Evolutionary conservation across 140 eudicot genomes (phyloP).

Genomic region (Ambrosia hybrid): DNA sequence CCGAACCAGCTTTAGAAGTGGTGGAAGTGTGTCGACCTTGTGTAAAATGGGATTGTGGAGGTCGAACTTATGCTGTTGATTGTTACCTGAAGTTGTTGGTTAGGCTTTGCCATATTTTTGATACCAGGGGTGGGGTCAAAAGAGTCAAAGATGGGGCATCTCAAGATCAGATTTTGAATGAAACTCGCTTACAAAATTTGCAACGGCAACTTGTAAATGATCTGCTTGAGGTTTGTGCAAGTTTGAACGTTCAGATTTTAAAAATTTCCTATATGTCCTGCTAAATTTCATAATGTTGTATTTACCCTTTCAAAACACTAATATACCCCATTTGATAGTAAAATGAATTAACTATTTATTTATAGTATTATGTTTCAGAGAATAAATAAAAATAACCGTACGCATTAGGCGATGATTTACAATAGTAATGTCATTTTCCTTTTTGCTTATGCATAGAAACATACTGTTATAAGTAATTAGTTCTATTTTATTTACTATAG

Average conservation of each 20-base stretch:
- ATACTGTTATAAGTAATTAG: neutral
- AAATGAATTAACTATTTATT: neutral
- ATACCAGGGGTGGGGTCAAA: constrained; percentile 97
- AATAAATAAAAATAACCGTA: neutral
- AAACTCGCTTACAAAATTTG: constrained; percentile 86
- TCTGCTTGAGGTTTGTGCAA: constrained; percentile 82
- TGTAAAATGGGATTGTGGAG: constrained; percentile 96
- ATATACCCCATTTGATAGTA: neutral
- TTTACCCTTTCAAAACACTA: neutral
- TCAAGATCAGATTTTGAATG: constrained; percentile 95
- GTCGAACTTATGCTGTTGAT: constrained; percentile 97
- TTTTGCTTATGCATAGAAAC: neutral
- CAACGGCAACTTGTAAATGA: constrained; percentile 90
- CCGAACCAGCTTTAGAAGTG: constrained; percentile 95
- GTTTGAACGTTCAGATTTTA: constrained; percentile 3
- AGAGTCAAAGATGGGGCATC: constrained; percentile 97
- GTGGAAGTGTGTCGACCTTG: constrained; percentile 99
- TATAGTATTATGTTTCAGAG: neutral
- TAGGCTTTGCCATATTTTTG: constrained; percentile 94
- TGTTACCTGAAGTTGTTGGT: constrained; percentile 91
- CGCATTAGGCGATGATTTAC: neutral
- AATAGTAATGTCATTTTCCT: no score
- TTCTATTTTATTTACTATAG: no score
- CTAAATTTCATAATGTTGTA: neutral
- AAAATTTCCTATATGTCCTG: neutral